Evolutionary conservation across 2,329 filamentous ascomycete species (phyloP), one percentile per base, ranked within the genome.

Genomic region (Macrophomina pseudophaseolina): DNA sequence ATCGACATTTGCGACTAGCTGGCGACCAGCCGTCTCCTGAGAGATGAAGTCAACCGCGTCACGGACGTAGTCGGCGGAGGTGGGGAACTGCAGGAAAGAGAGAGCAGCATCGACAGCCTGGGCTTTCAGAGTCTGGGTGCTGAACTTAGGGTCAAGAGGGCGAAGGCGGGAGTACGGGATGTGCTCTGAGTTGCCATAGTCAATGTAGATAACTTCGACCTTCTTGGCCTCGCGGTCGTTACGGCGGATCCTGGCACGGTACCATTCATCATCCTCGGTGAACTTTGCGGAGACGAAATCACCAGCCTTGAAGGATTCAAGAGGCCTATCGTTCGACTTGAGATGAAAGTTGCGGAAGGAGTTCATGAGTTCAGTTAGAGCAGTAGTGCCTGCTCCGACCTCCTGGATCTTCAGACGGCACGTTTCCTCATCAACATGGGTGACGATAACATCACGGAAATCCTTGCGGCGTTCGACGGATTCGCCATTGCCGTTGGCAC

Each of bases 141-240:
- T 87, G 83, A 98, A 99, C 73, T 94, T 90, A 75, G 92, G 88
- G 60, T 89, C 87, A 58, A 99, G 86, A n/a, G 93, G 85, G 33
- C 95, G 91, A 51, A 99, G 88, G 71, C 87, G 86, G 30, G 88
- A 86, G 93, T 94, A 99, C 0, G 94, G 87, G 66, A 97, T 85
- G 75, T 89, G 90, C 80, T 99, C 95, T 65, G 88, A 90, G 85
- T 99, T 99, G 73, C 95, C 95, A 79, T 96, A 99, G 82, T 99
- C 95, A 69, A 99, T 88, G 80, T 97, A 99, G 53, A 96, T 82
- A 32, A 99, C 90, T 79, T 99, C 95, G 30, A 93, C 90, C 72
- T 91, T 88, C 85, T 86, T 93, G 74, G 90, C 90, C 8, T 94
- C 87, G 69, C 95, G 93, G 81, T 99, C 95, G 80, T 98, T 97